Percentiles rank a stretch among this genome's conserved stretches.
Evolutionary conservation across 2,329 filamentous ascomycete genomes (phyloP).

Genomic region (Talaromyces sp.): DNA sequence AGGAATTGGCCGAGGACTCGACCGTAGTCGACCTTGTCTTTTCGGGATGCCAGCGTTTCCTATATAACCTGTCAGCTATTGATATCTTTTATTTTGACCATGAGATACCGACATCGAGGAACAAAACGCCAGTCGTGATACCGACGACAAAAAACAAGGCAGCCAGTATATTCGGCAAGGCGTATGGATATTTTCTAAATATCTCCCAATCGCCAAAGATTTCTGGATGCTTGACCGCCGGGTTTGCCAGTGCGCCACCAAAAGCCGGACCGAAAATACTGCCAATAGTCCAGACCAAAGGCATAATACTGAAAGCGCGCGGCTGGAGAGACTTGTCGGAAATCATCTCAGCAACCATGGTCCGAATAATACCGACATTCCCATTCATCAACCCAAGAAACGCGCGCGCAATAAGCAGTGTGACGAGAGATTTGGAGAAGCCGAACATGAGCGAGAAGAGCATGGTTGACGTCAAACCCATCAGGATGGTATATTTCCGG

Average conservation of each 20-base stretch:
- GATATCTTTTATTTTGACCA: not conserved
- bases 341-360: constrained; percentile 88
- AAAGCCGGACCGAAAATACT: constrained; percentile 83
- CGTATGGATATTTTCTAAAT: constrained; percentile 73
- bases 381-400: constrained; percentile 83
- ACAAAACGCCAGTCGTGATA: constrained; percentile 67
- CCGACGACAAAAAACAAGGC: constrained; percentile 73
- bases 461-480: constrained; percentile 74
- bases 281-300: constrained; percentile 81
- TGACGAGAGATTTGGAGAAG: constrained; percentile 69
- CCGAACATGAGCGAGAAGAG: constrained; percentile 76
- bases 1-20: constrained; percentile 67
- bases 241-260: constrained; percentile 80
- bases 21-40: constrained; percentile 67
- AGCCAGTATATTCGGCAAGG: constrained; percentile 75
- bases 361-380: constrained; percentile 84
- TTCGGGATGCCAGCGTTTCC: constrained; percentile 75
- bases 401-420: constrained; percentile 73
- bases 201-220: constrained; percentile 64
- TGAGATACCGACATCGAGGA: constrained; percentile 50
- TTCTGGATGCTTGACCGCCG: constrained; percentile 66
- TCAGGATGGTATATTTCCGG: constrained; percentile 74
- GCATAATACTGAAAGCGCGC: constrained; percentile 88
- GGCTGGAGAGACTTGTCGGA: constrained; percentile 82
- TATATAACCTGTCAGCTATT: not conserved